Conservation (phyloP, 1,139 yeast species). For the Blastobotrys persicus region DNA sequence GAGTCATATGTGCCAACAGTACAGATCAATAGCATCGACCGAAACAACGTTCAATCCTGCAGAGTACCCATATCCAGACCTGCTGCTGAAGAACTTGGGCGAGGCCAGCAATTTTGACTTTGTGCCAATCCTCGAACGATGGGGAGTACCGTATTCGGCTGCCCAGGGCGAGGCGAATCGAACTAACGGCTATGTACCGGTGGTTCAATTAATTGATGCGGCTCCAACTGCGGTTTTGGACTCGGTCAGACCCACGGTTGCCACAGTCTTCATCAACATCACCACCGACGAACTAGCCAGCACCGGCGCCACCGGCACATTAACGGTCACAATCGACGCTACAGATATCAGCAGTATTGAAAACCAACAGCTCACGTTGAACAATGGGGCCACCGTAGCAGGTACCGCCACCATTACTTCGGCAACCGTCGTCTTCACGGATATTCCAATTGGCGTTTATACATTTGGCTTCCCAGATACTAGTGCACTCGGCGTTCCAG, state of each 20-base stretch:
- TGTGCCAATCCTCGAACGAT: constrained; percentile 1
- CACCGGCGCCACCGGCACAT: not conserved
- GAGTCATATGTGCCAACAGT: not conserved
- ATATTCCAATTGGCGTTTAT: constrained; percentile 1
- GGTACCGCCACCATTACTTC: not conserved
- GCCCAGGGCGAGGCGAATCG: not conserved
- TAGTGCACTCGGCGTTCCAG: not conserved
- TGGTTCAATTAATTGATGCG: not conserved
- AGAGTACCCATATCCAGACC: not conserved
- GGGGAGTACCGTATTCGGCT: constrained; percentile 1
- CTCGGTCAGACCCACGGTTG: not conserved
- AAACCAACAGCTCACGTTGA: not conserved
- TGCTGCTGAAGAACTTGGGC: not conserved
- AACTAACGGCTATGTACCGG: not conserved
- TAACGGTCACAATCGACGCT: not conserved
- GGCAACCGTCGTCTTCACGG: not conserved
- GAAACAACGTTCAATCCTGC: not conserved
- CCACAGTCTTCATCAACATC: not conserved
- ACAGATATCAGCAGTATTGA: not conserved
- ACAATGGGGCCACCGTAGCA: not conserved
- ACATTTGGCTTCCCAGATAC: constrained; percentile 1
- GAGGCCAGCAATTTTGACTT: not conserved
- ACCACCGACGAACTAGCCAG: not conserved
- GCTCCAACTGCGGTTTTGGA: not conserved
- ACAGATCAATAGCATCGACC: not conserved